Evolutionary conservation across 371 early-diverging fungal species (phyloP).

Genomic region (Rhizopus microsporus): DNA sequence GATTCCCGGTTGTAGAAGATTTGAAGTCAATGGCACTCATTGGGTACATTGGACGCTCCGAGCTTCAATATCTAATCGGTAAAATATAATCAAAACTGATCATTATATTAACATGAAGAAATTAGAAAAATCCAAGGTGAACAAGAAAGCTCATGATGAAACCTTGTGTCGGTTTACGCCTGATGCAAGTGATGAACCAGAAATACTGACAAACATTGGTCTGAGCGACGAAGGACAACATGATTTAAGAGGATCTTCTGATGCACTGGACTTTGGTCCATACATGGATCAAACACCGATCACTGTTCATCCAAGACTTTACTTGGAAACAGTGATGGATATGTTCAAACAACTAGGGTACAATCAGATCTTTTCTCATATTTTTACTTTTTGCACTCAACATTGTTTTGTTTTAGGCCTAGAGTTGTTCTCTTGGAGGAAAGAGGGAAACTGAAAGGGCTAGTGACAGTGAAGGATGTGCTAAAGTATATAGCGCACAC

Average conservation of each 20-base stretch:
- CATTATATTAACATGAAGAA: neutral
- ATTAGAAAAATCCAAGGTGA: conserved; percentile 51
- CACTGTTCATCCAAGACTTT: conserved; percentile 75
- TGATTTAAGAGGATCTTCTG: conserved; percentile 43
- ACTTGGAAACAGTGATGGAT: conserved; percentile 87
- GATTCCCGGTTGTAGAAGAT: conserved; percentile 87
- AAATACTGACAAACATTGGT: conserved; percentile 22
- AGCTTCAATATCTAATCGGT: conserved; percentile 72
- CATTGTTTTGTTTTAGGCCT: conserved; percentile 49
- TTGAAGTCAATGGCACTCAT: conserved; percentile 64
- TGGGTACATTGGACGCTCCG: conserved; percentile 81
- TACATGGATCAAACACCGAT: conserved; percentile 88
- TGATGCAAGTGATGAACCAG: conserved; percentile 38
- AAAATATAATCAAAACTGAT: conserved; percentile 7
- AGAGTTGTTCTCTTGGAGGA: conserved; percentile 73
- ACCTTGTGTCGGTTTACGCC: conserved; percentile 62
- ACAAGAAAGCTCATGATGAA: conserved; percentile 49
- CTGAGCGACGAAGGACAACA: conserved; percentile 19
- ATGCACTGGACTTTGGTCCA: conserved; percentile 68
- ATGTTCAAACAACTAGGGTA: conserved; percentile 91
- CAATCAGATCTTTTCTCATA: neutral
- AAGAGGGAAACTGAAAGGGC: conserved; percentile 67
- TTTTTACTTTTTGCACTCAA: conserved; percentile 4
- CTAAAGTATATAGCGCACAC: conserved; percentile 64
- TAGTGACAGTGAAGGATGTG: conserved; percentile 82